Conservation (phyloP, 2,329 filamentous ascomycete genomes). For the Xylaria sp. region DNA sequence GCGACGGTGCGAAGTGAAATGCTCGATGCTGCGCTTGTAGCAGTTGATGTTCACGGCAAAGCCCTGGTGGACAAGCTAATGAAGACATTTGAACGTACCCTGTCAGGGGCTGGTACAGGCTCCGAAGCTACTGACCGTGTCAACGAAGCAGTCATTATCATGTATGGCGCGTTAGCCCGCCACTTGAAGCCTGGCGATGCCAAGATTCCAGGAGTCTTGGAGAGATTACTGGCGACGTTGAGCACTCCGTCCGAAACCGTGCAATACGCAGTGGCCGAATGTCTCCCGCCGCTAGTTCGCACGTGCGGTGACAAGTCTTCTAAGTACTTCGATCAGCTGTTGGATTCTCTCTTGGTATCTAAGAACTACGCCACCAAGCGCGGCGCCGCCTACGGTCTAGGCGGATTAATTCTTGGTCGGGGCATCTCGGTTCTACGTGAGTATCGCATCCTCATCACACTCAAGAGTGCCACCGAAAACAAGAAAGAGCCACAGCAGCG, state of each 20-base stretch:
- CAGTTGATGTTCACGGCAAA: constrained; percentile 78
- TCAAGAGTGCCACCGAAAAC: constrained; percentile 82
- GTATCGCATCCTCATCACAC: constrained; percentile 75
- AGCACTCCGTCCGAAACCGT: constrained; percentile 95
- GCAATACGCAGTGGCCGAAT: constrained; percentile 93
- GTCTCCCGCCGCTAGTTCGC: constrained; percentile 82
- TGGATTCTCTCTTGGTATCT: constrained; percentile 75
- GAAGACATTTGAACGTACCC: constrained; percentile 79
- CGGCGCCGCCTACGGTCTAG: constrained; percentile 90
- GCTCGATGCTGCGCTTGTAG: constrained; percentile 78
- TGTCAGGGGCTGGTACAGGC: constrained; percentile 80
- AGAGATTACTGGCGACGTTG: constrained; percentile 77
- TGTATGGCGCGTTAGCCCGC: constrained; percentile 88
- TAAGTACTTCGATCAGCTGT: constrained; percentile 73
- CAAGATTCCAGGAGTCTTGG: constrained; percentile 82
- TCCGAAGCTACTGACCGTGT: constrained; percentile 80
- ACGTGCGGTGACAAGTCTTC: constrained; percentile 72
- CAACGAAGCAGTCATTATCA: constrained; percentile 94
- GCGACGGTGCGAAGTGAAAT: constrained; percentile 76
- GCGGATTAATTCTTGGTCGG: constrained; percentile 82
- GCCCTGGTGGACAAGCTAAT: constrained; percentile 82
- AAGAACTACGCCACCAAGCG: constrained; percentile 91
- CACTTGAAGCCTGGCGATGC: constrained; percentile 81
- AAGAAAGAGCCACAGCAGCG: constrained; percentile 88
- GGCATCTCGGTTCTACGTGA: constrained; percentile 78